Evolutionary conservation across 306 rosid species (phyloP).

Genomic region (Vigna radiata): DNA sequence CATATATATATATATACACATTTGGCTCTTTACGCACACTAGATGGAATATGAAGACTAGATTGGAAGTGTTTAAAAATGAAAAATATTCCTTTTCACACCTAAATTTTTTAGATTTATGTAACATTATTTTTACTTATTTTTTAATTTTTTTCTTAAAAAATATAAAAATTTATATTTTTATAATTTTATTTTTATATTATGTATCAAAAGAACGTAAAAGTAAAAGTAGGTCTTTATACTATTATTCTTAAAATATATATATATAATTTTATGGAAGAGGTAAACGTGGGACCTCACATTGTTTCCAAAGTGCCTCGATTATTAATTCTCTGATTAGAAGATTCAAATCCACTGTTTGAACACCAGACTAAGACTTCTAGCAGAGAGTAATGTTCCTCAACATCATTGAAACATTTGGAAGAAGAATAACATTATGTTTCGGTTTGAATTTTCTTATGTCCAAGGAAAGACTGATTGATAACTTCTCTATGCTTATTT

Average conservation of each 20-base stretch:
- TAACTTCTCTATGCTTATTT: not conserved
- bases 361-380: too few relatives aligned
- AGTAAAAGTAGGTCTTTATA: too few relatives aligned
- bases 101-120: too few relatives aligned
- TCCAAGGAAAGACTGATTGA: not conserved
- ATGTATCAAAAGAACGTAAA: too few relatives aligned
- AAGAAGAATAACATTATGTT: not conserved
- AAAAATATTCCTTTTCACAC: too few relatives aligned
- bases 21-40: conserved; percentile 24
- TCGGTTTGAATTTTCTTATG: not conserved
- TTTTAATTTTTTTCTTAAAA: too few relatives aligned
- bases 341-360: not conserved
- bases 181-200: too few relatives aligned
- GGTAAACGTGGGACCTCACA: not conserved
- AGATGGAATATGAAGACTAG: not conserved
- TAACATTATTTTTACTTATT: too few relatives aligned
- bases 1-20: too few relatives aligned
- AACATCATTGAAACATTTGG: not conserved
- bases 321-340: not conserved
- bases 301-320: not conserved
- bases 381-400: not conserved
- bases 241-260: too few relatives aligned
- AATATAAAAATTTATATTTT: too few relatives aligned
- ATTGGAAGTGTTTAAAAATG: not conserved
- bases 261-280: not conserved